Percentiles rank a stretch among this genome's conserved stretches.
phyloP scores from a whole-genome alignment of 352 stramenopile genomes.

The Pythium sukuiense region DNA sequence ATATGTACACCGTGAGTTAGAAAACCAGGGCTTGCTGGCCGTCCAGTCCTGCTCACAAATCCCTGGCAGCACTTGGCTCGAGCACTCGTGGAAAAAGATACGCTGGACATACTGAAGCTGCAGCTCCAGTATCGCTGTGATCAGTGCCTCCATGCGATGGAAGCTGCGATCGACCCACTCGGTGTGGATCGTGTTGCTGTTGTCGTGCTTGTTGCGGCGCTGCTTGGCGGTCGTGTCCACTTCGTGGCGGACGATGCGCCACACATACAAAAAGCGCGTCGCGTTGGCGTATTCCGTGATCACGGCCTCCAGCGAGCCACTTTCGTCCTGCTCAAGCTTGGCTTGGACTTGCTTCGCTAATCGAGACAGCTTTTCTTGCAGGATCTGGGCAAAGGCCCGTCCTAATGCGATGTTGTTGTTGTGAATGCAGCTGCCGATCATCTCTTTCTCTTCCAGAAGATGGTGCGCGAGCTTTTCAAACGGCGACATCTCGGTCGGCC shows the following conservation, averaged over 20 bases:
- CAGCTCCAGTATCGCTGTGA: slow-evolving; percentile 50
- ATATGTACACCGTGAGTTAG: slow-evolving; percentile 58
- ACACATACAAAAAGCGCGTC: slow-evolving; percentile 58
- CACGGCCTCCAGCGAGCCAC: slow-evolving; percentile 40
- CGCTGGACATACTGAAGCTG: slow-evolving; percentile 57
- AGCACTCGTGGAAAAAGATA: slow-evolving; percentile 61
- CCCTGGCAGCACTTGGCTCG: slow-evolving; percentile 40
- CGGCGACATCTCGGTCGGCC: slow-evolving; percentile 31
- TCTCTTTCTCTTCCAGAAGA: slow-evolving; percentile 71
- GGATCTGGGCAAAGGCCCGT: slow-evolving; percentile 63
- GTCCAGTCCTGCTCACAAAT: slow-evolving; percentile 63
- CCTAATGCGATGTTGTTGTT: slow-evolving; percentile 59
- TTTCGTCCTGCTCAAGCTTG: slow-evolving; percentile 31
- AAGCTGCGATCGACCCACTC: slow-evolving; percentile 71
- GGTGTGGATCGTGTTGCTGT: slow-evolving; percentile 41
- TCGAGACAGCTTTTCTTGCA: slow-evolving; percentile 59
- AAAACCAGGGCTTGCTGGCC: slow-evolving; percentile 59
- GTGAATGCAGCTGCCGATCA: slow-evolving; percentile 63
- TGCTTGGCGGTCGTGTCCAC: slow-evolving; percentile 48
- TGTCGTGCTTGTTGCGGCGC: slow-evolving; percentile 26
- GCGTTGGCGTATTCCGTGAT: slow-evolving; percentile 61
- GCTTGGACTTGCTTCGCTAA: slow-evolving; percentile 37
- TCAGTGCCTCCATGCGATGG: slow-evolving; percentile 52
- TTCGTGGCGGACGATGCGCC: slow-evolving; percentile 61
- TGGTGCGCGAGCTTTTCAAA: slow-evolving; percentile 74